phyloP scores from a whole-genome alignment of 805 yeast species.

The Metschnikowia santaceciliae region DNA sequence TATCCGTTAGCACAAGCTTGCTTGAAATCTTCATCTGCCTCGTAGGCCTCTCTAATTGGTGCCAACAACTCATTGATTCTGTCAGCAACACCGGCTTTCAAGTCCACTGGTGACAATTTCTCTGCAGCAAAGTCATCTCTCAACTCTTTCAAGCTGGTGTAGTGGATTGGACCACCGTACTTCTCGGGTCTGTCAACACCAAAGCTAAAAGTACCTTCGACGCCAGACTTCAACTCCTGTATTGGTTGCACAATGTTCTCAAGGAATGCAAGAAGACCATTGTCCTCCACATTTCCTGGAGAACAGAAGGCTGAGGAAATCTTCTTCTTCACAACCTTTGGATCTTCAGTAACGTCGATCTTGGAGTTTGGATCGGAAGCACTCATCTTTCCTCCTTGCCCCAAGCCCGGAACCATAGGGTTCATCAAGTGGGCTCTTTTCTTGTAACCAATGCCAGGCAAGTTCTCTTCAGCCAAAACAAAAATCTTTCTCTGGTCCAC shows the following conservation, averaged over 20 bases:
- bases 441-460: slow-evolving; percentile 83
- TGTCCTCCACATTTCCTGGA: slow-evolving; percentile 85
- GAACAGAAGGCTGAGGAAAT: slow-evolving; percentile 90
- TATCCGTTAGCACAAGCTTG: slow-evolving; percentile 76
- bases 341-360: slow-evolving; percentile 88
- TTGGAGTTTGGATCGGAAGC: slow-evolving; percentile 98
- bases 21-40: slow-evolving; percentile 62
- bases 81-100: slow-evolving; percentile 87
- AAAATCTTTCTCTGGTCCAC: slow-evolving; percentile 98
- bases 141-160: slow-evolving; percentile 60
- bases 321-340: slow-evolving; percentile 85
- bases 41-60: slow-evolving; percentile 75
- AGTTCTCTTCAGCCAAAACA: slow-evolving; percentile 92
- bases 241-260: slow-evolving; percentile 84
- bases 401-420: slow-evolving; percentile 97
- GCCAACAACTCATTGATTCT: slow-evolving; percentile 75
- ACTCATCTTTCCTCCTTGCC: slow-evolving; percentile 98
- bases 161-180: slow-evolving; percentile 90
- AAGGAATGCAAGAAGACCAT: slow-evolving; percentile 84
- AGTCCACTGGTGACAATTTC: slow-evolving; percentile 85
- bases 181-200: slow-evolving; percentile 88
- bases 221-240: slow-evolving; percentile 65
- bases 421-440: slow-evolving; percentile 99
- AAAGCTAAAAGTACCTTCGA: slow-evolving; percentile 56
- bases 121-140: slow-evolving; percentile 69